Conservation (phyloP, 2,329 filamentous ascomycete genomes). For the Colletotrichum endophyticum region DNA sequence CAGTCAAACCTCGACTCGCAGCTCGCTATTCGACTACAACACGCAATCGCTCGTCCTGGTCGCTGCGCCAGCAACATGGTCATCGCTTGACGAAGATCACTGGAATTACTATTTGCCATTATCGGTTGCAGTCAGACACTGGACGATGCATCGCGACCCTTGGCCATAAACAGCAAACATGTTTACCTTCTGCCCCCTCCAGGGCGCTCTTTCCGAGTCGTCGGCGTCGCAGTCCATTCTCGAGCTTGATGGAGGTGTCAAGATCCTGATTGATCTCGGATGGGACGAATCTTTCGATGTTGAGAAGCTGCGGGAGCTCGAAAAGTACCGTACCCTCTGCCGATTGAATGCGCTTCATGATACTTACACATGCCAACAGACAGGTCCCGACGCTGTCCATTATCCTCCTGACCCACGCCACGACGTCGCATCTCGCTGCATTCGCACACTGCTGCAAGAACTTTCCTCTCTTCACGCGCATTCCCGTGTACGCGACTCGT, state of each 20-base stretch:
- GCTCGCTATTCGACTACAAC: neutral
- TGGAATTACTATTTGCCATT: neutral
- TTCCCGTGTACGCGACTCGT: constrained; percentile 92
- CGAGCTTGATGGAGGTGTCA: constrained; percentile 95
- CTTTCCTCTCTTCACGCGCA: constrained; percentile 87
- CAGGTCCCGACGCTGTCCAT: constrained; percentile 91
- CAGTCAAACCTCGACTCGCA: neutral
- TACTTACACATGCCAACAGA: constrained; percentile 49
- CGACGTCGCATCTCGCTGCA: constrained; percentile 87
- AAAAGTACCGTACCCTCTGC: constrained; percentile 67
- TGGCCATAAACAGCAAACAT: constrained; percentile 51
- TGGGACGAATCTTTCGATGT: constrained; percentile 94
- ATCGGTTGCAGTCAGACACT: neutral
- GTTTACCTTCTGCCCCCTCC: constrained; percentile 94
- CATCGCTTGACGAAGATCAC: neutral
- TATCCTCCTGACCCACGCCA: constrained; percentile 93
- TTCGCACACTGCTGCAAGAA: constrained; percentile 98
- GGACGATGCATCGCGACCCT: constrained; percentile 1
- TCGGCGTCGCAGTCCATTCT: constrained; percentile 92
- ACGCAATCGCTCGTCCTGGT: neutral
- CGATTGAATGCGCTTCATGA: neutral
- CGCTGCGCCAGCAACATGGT: constrained; percentile 7
- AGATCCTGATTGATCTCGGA: constrained; percentile 91
- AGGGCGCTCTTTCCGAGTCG: constrained; percentile 88
- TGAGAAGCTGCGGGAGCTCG: constrained; percentile 82